Conservation (phyloP, 805 yeast species). For the Candida piceae region DNA sequence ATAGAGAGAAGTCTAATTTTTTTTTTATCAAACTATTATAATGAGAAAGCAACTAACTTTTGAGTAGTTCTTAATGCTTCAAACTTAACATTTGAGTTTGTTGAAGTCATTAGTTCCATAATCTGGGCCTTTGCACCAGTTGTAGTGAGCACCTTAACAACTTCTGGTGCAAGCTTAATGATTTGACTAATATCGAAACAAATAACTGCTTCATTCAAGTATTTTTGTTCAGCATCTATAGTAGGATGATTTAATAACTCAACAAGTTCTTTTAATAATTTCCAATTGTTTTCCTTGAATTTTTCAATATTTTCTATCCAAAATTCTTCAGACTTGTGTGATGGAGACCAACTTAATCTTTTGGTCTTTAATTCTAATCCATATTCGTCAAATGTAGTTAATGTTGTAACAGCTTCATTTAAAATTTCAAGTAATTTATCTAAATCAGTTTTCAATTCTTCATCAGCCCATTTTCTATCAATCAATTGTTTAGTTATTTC, state of each 20-base stretch:
- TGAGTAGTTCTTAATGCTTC: constrained; percentile 97
- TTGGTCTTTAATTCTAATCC: constrained; percentile 77
- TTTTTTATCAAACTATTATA: constrained; percentile 26
- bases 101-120: constrained; percentile 77
- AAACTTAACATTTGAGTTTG: constrained; percentile 83
- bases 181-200: constrained; percentile 64
- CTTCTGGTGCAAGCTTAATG: constrained; percentile 58
- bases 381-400: constrained; percentile 93
- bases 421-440: constrained; percentile 51
- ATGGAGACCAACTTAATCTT: constrained; percentile 82
- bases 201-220: constrained; percentile 49
- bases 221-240: constrained; percentile 24
- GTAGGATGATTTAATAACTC: constrained; percentile 38
- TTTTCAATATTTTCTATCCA: constrained; percentile 79
- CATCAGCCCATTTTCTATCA: constrained; percentile 92
- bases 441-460: constrained; percentile 77
- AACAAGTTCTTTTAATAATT: constrained; percentile 59
- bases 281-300: constrained; percentile 77
- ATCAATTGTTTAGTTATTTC: constrained; percentile 61
- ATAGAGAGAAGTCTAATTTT: no score
- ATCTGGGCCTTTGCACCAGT: constrained; percentile 68
- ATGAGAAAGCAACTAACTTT: constrained; percentile 79
- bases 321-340: constrained; percentile 82
- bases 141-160: constrained; percentile 47
- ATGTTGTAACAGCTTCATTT: constrained; percentile 64